These are phyloP conservation scores for Lecanosticta acicola DNA, from an alignment of 2,329 filamentous ascomycete genomes.

Conservation along the genomic window DNA sequence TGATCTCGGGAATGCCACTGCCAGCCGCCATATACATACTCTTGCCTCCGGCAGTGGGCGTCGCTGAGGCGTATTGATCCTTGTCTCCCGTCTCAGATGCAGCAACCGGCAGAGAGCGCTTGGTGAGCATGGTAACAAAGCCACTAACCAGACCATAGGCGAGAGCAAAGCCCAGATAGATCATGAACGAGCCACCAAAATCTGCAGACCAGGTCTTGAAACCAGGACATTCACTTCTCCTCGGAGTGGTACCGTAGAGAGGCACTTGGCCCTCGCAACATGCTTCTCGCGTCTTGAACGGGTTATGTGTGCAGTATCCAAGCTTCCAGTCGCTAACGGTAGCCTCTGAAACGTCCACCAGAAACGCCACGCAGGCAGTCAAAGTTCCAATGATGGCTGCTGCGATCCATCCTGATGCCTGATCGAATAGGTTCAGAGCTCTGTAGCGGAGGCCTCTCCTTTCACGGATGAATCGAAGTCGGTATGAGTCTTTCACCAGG, in stretches of 20 bases:
- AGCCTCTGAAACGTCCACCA: conserved; percentile 51
- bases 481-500: conserved; percentile 54
- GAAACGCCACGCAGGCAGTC: conserved; percentile 52
- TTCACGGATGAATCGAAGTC: conserved; percentile 44
- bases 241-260: conserved; percentile 15
- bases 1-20: conserved; percentile 57
- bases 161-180: conserved; percentile 47
- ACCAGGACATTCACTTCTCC: conserved; percentile 32
- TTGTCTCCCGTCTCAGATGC: conserved; percentile 32
- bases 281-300: conserved; percentile 44
- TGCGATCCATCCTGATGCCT: conserved; percentile 52
- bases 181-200: conserved; percentile 41
- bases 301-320: conserved; percentile 48
- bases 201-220: conserved; percentile 43
- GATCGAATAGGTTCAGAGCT: conserved; percentile 42
- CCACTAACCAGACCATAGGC: conserved; percentile 48
- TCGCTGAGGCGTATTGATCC: conserved; percentile 15
- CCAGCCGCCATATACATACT: conserved; percentile 56
- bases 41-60: conserved; percentile 38
- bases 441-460: conserved; percentile 40
- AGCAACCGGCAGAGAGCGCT: conserved; percentile 44
- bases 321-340: conserved; percentile 54
- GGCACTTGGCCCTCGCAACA: conserved; percentile 43
- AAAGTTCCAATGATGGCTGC: conserved; percentile 50
- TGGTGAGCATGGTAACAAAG: conserved; percentile 47